These are phyloP conservation scores for Kondoa malvinella DNA, from an alignment of 768 basidiomycete genomes.

Conservation along the genomic window DNA sequence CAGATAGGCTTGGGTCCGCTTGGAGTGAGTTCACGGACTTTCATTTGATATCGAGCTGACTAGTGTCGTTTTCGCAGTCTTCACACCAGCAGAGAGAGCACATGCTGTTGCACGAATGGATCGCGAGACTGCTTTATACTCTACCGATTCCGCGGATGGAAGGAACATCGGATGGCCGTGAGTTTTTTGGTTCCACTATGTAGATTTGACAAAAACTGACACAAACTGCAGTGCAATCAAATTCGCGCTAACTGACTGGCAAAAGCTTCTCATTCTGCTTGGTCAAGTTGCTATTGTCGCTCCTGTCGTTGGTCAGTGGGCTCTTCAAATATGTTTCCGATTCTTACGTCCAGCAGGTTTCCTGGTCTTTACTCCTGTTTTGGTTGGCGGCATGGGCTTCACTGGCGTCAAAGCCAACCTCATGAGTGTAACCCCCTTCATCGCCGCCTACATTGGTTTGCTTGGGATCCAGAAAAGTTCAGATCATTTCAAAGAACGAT, in stretches of 20 bases:
- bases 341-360: constrained; percentile 1
- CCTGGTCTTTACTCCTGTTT: constrained; percentile 3
- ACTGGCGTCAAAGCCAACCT: constrained; percentile 10
- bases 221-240: no score
- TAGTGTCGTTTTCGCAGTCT: constrained; percentile 2
- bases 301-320: background rate
- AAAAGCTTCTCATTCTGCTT: constrained; percentile 14
- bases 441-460: constrained; percentile 24
- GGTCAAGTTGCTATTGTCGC: constrained; percentile 9
- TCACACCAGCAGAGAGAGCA: constrained; percentile 1
- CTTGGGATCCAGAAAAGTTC: constrained; percentile 28
- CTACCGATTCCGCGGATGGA: background rate
- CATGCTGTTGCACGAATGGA: constrained; percentile 2
- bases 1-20: background rate
- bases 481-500: constrained; percentile 30
- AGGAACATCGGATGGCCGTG: background rate
- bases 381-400: constrained; percentile 13
- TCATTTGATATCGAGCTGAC: background rate
- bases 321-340: background rate
- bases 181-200: constrained; percentile 1
- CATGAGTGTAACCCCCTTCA: constrained; percentile 22
- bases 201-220: no score
- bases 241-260: constrained; percentile 16
- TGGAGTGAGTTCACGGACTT: constrained; percentile 9
- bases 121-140: constrained; percentile 3